Evolutionary conservation across 768 basidiomycete species (phyloP).

Genomic region (Polyporus arcularius): DNA sequence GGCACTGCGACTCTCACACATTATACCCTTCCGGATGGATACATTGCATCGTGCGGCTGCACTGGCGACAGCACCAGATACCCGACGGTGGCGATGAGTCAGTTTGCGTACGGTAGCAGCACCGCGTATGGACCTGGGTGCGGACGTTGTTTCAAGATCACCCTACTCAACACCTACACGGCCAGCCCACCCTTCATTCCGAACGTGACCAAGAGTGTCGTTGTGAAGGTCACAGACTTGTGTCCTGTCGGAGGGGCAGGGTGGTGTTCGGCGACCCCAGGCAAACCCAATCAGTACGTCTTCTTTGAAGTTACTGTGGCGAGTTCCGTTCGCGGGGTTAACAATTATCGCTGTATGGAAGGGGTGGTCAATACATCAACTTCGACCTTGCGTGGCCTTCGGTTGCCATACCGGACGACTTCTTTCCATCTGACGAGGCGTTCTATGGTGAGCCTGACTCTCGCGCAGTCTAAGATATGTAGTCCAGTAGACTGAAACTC

Average conservation of each 20-base stretch:
- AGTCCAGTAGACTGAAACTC: background rate
- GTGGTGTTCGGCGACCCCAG: slow-evolving; percentile 71
- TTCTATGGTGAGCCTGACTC: slow-evolving; percentile 53
- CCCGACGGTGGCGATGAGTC: slow-evolving; percentile 78
- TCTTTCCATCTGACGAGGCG: slow-evolving; percentile 71
- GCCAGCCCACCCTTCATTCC: slow-evolving; percentile 73
- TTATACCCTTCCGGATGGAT: slow-evolving; percentile 55
- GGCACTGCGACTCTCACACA: slow-evolving; percentile 82
- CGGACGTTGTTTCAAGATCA: slow-evolving; percentile 79
- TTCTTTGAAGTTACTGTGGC: background rate
- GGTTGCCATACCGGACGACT: slow-evolving; percentile 59
- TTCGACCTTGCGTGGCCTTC: slow-evolving; percentile 86
- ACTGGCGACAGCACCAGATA: slow-evolving; percentile 53
- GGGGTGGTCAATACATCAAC: slow-evolving; percentile 70
- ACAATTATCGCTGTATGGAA: too few relatives aligned
- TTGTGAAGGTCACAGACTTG: slow-evolving; percentile 79
- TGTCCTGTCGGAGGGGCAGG: slow-evolving; percentile 65
- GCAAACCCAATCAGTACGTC: slow-evolving; percentile 59
- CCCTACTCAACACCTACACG: slow-evolving; percentile 67
- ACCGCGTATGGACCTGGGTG: slow-evolving; percentile 71
- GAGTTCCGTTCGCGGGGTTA: too few relatives aligned
- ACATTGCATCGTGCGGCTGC: slow-evolving; percentile 78
- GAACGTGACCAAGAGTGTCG: slow-evolving; percentile 54
- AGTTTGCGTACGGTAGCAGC: slow-evolving; percentile 79
- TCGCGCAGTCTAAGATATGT: slow-evolving; percentile 35